Conservation (phyloP, 192 early-diverging fungal species). For the Rhizophagus clarus region DNA sequence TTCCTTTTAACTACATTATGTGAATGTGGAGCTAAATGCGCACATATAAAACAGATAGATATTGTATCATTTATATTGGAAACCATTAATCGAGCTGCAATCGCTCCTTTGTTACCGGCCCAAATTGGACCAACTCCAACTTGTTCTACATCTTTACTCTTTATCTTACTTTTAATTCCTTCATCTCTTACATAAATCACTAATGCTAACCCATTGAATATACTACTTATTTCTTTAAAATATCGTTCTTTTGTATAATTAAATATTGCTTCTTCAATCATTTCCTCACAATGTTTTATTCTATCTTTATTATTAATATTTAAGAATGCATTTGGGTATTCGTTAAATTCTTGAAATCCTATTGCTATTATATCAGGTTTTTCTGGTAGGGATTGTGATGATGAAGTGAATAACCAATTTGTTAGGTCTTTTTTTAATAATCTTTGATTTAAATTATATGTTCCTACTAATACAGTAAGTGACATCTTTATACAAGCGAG, state of each 20-base stretch:
- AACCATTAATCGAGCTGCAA: conserved; percentile 38
- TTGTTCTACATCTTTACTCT: conserved; percentile 31
- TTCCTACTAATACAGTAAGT: conserved; percentile 40
- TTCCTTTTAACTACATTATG: conserved; percentile 27
- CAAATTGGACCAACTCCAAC: conserved; percentile 37
- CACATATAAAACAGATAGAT: conserved; percentile 30
- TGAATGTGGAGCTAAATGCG: conserved; percentile 36
- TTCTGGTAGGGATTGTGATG: conserved; percentile 30
- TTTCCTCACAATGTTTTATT: conserved; percentile 33
- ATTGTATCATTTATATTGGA: conserved; percentile 22
- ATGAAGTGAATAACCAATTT: conserved; percentile 40
- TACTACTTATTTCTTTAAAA: conserved; percentile 31
- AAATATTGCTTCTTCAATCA: conserved; percentile 38
- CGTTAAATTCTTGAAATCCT: conserved; percentile 46
- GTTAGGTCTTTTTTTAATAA: conserved; percentile 42
- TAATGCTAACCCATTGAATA: conserved; percentile 40
- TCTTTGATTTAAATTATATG: conserved; percentile 45
- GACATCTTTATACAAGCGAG: too few relatives aligned
- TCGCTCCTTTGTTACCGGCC: conserved; percentile 49
- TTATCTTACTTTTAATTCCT: conserved; percentile 34
- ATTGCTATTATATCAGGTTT: conserved; percentile 49
- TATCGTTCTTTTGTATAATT: conserved; percentile 38
- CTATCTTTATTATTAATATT: conserved; percentile 24
- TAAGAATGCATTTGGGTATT: conserved; percentile 43
- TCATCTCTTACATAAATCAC: conserved; percentile 42